Conservation (phyloP, 495 filamentous ascomycete genomes). For the Penicillium daleae region DNA sequence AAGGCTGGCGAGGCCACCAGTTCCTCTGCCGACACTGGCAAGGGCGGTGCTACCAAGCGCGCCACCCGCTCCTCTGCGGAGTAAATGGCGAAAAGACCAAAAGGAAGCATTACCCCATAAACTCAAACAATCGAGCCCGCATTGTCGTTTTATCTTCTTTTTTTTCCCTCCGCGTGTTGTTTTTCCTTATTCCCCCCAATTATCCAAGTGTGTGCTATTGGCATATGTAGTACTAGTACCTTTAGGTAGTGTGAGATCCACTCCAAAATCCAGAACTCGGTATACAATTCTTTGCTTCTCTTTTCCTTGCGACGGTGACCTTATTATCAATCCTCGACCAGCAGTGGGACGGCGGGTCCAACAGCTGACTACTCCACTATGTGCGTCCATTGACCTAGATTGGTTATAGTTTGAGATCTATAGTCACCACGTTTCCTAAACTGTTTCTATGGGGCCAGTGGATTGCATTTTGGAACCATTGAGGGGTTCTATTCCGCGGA, state of each 20-base stretch:
- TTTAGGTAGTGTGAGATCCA: constrained; percentile 25
- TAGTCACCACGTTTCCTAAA: background rate
- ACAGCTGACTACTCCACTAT: background rate
- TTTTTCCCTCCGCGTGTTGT: constrained; percentile 11
- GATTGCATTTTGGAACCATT: background rate
- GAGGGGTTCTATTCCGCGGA: constrained; percentile 11
- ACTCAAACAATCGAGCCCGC: constrained; percentile 17
- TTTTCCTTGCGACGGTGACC: background rate
- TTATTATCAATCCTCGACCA: no score
- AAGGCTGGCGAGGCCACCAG: constrained; percentile 72
- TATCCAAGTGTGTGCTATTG: constrained; percentile 16
- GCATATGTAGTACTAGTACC: constrained; percentile 24
- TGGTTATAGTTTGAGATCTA: background rate
- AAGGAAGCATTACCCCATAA: constrained; percentile 18
- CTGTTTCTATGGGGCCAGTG: background rate
- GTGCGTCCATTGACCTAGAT: background rate
- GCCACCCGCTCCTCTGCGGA: constrained; percentile 61
- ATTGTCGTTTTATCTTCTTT: background rate
- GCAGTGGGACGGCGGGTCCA: background rate
- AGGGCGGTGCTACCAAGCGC: constrained; percentile 68
- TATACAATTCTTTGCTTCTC: constrained; percentile 13
- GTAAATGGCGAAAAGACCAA: constrained; percentile 31
- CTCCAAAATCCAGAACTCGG: constrained; percentile 17
- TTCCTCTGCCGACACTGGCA: constrained; percentile 67
- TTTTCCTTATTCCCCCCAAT: constrained; percentile 21